Base-by-base conservation (phyloP, 1,284 basidiomycete genomes). In the Boletus semigastroideus region DNA sequence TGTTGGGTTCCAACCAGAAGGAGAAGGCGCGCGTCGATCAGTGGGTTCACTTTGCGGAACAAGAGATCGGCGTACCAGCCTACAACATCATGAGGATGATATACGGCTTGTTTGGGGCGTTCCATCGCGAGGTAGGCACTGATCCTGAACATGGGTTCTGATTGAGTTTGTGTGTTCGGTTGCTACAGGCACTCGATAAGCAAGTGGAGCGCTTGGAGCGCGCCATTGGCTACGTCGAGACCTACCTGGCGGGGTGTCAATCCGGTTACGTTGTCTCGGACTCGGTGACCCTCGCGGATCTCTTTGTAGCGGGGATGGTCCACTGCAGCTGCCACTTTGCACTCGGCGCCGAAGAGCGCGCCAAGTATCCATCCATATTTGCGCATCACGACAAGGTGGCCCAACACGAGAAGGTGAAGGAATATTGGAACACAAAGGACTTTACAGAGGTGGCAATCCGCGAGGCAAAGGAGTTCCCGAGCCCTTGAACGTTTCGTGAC, bases 251-350 rank as follows among this genome's bases (percentile, higher is more conserved):
- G 59, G 79, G 81, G 46, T 42, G 53, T 36, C 27, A 49, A 1
- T 22, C 77, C 74, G 54, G 50, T 9, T 54, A 57, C 37, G 68
- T 84, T 52, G 80, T 82, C 45, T 75, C 75, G 54, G 78, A 84
- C 67, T 76, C 80, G 57, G 71, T 84, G 67, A 79, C 82, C 47
- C 71, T 83, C 44, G 83, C 80, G 55, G 83, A 86, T 64, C 65
- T 85, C 62, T 66, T 74, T 47, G 37, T 81, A 56, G 78, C 71
- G 20, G 65, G 75, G 22, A 59, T 70, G 55, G 62, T 78, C 48
- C 52, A 57, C 56, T 52, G 56, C 55, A 4, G 10, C 17, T 38
- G 41, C 12, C 1, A n/a, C 11, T 1, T 10, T 1, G n/a, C 40
- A 7, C 61, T 78, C 53, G 78, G 76, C 59, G 68, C 70, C 36